Evolutionary conservation across 768 basidiomycete species (phyloP).

Genomic region (Amanita phalloides): DNA sequence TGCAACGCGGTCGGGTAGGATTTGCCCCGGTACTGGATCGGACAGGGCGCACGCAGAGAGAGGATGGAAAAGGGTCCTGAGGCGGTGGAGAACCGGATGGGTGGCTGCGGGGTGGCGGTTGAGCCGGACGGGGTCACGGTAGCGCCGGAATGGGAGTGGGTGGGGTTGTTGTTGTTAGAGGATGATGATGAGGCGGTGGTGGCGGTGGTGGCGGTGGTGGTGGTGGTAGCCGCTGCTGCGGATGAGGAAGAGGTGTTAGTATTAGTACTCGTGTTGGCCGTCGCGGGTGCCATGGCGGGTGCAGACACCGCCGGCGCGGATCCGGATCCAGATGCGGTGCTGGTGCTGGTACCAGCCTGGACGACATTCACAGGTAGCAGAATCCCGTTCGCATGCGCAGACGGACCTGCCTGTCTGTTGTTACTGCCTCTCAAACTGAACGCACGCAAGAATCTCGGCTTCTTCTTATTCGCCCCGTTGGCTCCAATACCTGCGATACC

Average conservation of each 20-base stretch:
- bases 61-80: conserved; percentile 32
- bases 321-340: neutral
- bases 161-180: neutral
- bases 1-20: conserved; percentile 64
- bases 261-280: too few species aligned
- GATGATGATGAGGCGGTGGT: neutral
- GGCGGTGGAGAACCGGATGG: conserved; percentile 25
- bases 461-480: conserved; percentile 16
- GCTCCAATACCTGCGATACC: conserved; percentile 8
- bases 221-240: neutral
- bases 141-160: too few species aligned
- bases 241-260: neutral
- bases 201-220: too few species aligned
- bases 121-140: conserved; percentile 1
- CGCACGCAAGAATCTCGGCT: conserved; percentile 34
- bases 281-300: too few species aligned
- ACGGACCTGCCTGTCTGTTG: neutral
- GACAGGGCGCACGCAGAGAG: conserved; percentile 57
- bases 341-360: neutral
- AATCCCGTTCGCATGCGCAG: conserved; percentile 7
- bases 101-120: conserved; percentile 15
- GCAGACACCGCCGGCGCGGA: too few species aligned
- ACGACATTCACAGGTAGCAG: neutral
- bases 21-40: conserved; percentile 41
- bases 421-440: conserved; percentile 20